phyloP scores from a whole-genome alignment of 2,329 filamentous ascomycete species.

The Davidsoniella neocaledoniae region DNA sequence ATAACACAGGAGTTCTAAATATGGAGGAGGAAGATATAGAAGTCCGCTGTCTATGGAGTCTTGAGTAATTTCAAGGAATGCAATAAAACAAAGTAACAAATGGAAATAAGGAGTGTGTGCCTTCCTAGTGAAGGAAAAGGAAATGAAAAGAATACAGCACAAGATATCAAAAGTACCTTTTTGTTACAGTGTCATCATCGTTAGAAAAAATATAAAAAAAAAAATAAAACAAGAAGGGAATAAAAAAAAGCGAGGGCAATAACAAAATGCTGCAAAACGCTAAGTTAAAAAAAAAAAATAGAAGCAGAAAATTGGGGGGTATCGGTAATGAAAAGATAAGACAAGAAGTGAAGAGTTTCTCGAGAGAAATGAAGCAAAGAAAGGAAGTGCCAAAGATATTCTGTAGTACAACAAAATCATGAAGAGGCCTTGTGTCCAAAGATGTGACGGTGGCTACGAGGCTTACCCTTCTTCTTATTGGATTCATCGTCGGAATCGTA shows the following conservation, averaged over 20 bases:
- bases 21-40: too few species aligned
- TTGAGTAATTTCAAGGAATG: not conserved
- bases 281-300: not conserved
- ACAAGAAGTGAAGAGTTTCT: not conserved
- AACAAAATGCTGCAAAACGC: constrained; percentile 6
- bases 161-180: not conserved
- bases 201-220: constrained; percentile 1
- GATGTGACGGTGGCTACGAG: constrained; percentile 49
- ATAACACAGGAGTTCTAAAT: too few species aligned
- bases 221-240: not conserved
- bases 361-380: not conserved
- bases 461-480: constrained; percentile 60
- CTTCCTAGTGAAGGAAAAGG: not conserved
- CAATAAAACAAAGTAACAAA: not conserved
- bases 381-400: not conserved
- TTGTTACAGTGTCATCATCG: not conserved
- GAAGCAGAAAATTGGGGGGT: not conserved
- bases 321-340: not conserved
- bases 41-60: too few species aligned
- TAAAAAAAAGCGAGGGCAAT: constrained; percentile 1
- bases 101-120: not conserved
- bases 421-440: constrained; percentile 35
- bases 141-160: not conserved
- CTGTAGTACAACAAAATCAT: constrained; percentile 10
- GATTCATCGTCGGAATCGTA: constrained; percentile 52